Evolutionary conservation across 768 basidiomycete genomes (phyloP).

Genomic region (Macrolepiota dolichaula): DNA sequence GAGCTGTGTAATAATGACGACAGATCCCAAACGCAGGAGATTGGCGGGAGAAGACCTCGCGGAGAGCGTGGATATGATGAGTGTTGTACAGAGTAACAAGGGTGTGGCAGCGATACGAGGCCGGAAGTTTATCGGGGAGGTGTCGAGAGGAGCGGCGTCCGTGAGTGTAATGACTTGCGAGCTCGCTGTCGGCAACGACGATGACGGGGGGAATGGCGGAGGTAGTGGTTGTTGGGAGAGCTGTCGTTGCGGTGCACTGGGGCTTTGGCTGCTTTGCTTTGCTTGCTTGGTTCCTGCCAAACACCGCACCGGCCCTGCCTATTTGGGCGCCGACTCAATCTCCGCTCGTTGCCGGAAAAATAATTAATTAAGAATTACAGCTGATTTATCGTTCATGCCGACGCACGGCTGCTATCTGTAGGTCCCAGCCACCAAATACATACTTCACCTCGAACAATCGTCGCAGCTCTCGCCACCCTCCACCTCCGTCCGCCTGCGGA

Average conservation of each 20-base stretch:
- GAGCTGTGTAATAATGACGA: background rate
- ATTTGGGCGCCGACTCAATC: slow-evolving; percentile 15
- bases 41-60: background rate
- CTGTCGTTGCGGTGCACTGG: slow-evolving; percentile 10
- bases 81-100: background rate
- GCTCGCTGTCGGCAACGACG: slow-evolving; percentile 7
- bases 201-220: background rate
- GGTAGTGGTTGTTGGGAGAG: slow-evolving; percentile 9
- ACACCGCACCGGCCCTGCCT: slow-evolving; percentile 9
- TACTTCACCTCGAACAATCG: slow-evolving; percentile 81
- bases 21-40: background rate
- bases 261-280: slow-evolving; percentile 10
- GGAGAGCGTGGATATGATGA: background rate
- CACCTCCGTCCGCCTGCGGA: slow-evolving; percentile 46
- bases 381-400: slow-evolving; percentile 44
- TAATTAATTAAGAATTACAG: slow-evolving; percentile 9
- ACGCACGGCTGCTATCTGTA: slow-evolving; percentile 81
- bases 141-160: background rate
- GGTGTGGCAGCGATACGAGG: background rate
- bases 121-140: background rate
- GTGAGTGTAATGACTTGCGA: background rate
- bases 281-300: slow-evolving; percentile 12
- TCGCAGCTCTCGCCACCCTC: slow-evolving; percentile 83
- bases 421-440: slow-evolving; percentile 81
- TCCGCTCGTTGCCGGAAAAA: slow-evolving; percentile 24